Evolutionary conservation across 1,139 yeast species (phyloP), one percentile per base, ranked within the genome.

Genomic region (Sugiyamaella sp.): DNA sequence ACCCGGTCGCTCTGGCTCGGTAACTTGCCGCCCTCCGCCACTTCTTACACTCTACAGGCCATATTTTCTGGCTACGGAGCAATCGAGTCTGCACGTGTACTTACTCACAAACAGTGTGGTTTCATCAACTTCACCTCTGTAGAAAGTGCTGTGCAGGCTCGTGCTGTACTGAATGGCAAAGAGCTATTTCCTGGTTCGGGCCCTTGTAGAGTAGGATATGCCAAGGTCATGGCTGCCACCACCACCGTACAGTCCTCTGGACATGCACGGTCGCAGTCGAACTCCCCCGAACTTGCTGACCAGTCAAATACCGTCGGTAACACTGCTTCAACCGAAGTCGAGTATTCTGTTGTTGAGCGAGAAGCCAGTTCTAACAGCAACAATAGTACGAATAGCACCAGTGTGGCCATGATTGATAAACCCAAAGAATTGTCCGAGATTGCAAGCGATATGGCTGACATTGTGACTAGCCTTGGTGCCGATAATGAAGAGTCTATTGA

Each of bases 71-170:
- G 77, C 44, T 84, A 80, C 67, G 90, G 90, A 12, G 71, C 73
- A 9, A 75, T 84, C 17, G 69, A 74, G 51, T 75, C 83, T 38
- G 84, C 90, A 6, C 78, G 90, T 52, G 77, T 89, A 19, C 67
- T 80, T 51, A 71, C 74, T 29, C 78, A 78, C 50, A 73, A 78
- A 49, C 77, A 77, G 53, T 74, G 80, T 64, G 95, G 95, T 0
- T 76, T 89, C 59, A 85, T 88, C 29, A 95, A 87, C 68, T 90
- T 89, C 70, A 76, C 80, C 3, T 75, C 78, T 37, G 73, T 86
- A 12, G 96, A 89, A 46, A 75, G 83, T 39, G 96, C 98, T 10
- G 82, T 87, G 77, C 80, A 78, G 45, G 89, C 96, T 48, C 85
- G 85, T 65, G 86, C 87, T 3, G 81, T 78, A 48, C 80, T 90